These are phyloP conservation scores for Globomyces sp. DNA, from an alignment of 371 early-diverging fungal species.

Conservation along the genomic window DNA sequence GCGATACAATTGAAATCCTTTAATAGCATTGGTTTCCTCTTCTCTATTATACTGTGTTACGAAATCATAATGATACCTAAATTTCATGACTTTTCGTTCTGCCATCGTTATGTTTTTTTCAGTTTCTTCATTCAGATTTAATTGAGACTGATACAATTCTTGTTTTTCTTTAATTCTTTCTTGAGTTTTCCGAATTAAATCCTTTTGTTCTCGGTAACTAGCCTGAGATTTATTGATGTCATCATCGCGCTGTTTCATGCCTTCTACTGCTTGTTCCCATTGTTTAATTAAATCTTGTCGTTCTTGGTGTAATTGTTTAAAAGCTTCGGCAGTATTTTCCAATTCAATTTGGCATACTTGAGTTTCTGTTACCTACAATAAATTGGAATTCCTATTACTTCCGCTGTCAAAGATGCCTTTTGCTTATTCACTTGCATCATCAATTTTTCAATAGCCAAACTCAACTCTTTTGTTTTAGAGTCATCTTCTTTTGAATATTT, in stretches of 20 bases:
- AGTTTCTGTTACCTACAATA: constrained; percentile 53
- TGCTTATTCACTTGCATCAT: constrained; percentile 52
- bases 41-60: constrained; percentile 19
- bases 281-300: constrained; percentile 51
- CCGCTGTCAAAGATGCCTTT: constrained; percentile 44
- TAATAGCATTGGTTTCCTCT: constrained; percentile 38
- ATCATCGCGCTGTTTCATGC: constrained; percentile 47
- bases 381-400: constrained; percentile 31
- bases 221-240: constrained; percentile 44
- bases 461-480: constrained; percentile 46
- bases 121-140: constrained; percentile 37
- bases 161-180: constrained; percentile 46
- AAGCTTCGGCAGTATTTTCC: constrained; percentile 50
- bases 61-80: constrained; percentile 25
- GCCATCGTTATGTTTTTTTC: constrained; percentile 48
- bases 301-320: constrained; percentile 50
- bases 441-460: constrained; percentile 47
- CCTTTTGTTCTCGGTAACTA: constrained; percentile 39
- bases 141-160: constrained; percentile 43
- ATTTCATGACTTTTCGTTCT: constrained; percentile 48
- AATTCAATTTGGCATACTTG: constrained; percentile 57
- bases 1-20: constrained; percentile 33
- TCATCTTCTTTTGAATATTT: constrained; percentile 59
- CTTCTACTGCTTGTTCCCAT: constrained; percentile 50
- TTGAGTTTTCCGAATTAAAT: constrained; percentile 36